A percentile compares a stretch with the other conserved stretches of the same genome.
phyloP scores from a whole-genome alignment of 192 early-diverging fungal species.

The Linderina pennispora region DNA sequence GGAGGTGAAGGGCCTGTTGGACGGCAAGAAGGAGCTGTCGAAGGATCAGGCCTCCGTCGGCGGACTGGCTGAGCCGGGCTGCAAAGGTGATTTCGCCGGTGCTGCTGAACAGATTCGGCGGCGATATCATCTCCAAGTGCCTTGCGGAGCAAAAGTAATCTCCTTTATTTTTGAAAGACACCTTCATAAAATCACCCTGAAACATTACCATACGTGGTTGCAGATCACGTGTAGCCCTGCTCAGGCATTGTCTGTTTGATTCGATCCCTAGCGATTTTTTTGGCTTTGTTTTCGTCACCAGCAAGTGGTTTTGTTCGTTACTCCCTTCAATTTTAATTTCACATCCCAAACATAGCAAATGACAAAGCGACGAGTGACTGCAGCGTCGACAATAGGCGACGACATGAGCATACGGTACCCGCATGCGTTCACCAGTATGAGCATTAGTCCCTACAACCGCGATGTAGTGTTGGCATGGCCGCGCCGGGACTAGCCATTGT shows the following conservation, averaged over 20 bases:
- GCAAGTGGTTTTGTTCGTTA: background rate
- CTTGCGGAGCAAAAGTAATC: slow-evolving; percentile 10
- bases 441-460: slow-evolving; percentile 41
- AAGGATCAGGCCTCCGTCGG: slow-evolving; percentile 15
- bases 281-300: background rate
- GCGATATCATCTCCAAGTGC: slow-evolving; percentile 33
- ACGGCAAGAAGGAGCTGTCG: slow-evolving; percentile 13
- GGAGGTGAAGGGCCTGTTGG: slow-evolving; percentile 15
- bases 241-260: too few species aligned
- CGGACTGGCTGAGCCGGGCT: slow-evolving; percentile 27
- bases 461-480: slow-evolving; percentile 36
- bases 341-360: too few species aligned
- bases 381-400: slow-evolving; percentile 19
- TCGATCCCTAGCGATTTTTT: background rate
- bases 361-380: slow-evolving; percentile 3
- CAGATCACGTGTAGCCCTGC: too few species aligned
- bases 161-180: background rate
- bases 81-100: slow-evolving; percentile 28
- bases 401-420: slow-evolving; percentile 36
- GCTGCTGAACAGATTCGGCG: slow-evolving; percentile 30
- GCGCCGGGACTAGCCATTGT: slow-evolving; percentile 32
- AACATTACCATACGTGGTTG: too few species aligned
- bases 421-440: slow-evolving; percentile 27
- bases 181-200: too few species aligned
- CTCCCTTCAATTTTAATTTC: background rate